These are phyloP conservation scores for Penicillium steckii DNA, from an alignment of 495 filamentous ascomycete species.

Conservation along the genomic window DNA sequence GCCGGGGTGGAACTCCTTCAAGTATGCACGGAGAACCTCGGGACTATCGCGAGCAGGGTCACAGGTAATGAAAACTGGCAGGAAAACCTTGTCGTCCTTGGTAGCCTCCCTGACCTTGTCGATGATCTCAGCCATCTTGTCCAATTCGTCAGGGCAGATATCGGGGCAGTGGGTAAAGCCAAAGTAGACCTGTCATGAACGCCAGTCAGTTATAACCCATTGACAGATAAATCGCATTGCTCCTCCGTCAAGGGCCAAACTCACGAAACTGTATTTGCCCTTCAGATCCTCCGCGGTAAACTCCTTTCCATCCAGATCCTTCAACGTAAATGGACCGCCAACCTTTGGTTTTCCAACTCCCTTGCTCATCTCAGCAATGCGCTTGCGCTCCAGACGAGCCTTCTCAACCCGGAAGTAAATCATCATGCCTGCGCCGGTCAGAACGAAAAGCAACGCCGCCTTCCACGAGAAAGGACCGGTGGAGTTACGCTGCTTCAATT, in stretches of 20 bases:
- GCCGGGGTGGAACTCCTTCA: slow-evolving; percentile 86
- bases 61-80: slow-evolving; percentile 91
- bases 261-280: slow-evolving; percentile 77
- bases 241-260: slow-evolving; percentile 17
- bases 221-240: background rate
- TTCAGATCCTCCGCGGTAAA: slow-evolving; percentile 78
- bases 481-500: slow-evolving; percentile 39
- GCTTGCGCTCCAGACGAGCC: slow-evolving; percentile 77
- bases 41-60: slow-evolving; percentile 91
- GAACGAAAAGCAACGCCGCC: slow-evolving; percentile 81
- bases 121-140: slow-evolving; percentile 96
- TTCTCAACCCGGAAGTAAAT: slow-evolving; percentile 92
- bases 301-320: slow-evolving; percentile 74
- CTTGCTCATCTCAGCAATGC: slow-evolving; percentile 87
- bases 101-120: slow-evolving; percentile 66
- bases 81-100: slow-evolving; percentile 48
- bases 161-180: slow-evolving; percentile 98
- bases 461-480: slow-evolving; percentile 82
- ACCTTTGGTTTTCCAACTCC: slow-evolving; percentile 91
- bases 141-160: slow-evolving; percentile 97
- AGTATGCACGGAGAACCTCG: slow-evolving; percentile 76
- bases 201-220: background rate
- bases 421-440: slow-evolving; percentile 71
- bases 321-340: slow-evolving; percentile 78
- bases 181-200: slow-evolving; percentile 73